Evolutionary conservation across 2,329 filamentous ascomycete genomes (phyloP), one percentile per base, ranked within the genome.

Genomic region (Colletotrichum lini): DNA sequence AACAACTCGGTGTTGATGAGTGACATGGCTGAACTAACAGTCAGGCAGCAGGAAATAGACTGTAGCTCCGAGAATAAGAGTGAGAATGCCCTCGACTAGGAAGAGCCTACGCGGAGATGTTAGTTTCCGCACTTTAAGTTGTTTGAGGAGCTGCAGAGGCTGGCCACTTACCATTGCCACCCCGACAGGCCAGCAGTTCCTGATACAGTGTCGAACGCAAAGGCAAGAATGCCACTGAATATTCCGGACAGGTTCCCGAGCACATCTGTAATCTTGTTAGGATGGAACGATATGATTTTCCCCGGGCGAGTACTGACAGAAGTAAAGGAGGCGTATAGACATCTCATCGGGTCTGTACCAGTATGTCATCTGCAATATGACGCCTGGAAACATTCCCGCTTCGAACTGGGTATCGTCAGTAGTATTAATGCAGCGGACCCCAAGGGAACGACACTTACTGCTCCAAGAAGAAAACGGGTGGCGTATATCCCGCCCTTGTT

Each of bases 41-140:
- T 90, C 86, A 0, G 87, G 87, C 0, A 90, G 79, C 0, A 86
- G 65, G 62, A 90, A 88, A 78, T 85, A 88, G 15, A 89, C 82
- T 6, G 81, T 75, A 4, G 86, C 75, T 9, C 87, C 85, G 0
- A 86, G 57, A 2, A 85, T 60, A 9, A 88, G 78, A 0, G 87
- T 89, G 15, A 81, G 76, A 35, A 85, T 77, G 4, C 86, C 86
- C 75, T 89, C 86, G 6, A 78, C 75, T 1, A 84, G 73, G 66
- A 84, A 82, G 2, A 84, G 70, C 82, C 80, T 82, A 72, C 6
- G 73, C 62, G 26, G 8, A 21, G 15, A 1, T 21, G 21, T 21
- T 30, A 15, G 56, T 26, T 23, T 18, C 42, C 18, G 15, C 42
- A 45, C 1, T 6, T 18, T 5, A 45, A 16, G 42, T 45, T 45